phyloP scores from a whole-genome alignment of 768 basidiomycete genomes.

The Auriculariales sp. region DNA sequence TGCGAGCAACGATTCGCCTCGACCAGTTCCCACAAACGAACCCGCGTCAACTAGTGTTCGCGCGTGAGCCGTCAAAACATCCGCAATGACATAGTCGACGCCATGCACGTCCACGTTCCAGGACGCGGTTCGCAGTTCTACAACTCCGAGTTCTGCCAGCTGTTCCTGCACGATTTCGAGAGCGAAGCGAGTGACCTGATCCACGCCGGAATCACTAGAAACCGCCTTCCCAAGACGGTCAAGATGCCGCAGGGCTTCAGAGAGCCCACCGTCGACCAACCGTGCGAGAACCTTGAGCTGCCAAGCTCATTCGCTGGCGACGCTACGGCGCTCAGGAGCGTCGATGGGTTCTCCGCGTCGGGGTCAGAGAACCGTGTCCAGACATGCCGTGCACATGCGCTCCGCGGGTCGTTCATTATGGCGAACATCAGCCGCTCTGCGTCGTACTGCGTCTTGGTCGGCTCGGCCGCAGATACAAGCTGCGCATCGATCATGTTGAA shows the following conservation, averaged over 20 bases:
- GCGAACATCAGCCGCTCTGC: constrained; percentile 55
- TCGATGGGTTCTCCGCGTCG: too few relatives aligned
- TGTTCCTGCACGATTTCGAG: constrained; percentile 41
- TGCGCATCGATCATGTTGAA: constrained; percentile 61
- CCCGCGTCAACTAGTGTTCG: constrained; percentile 31
- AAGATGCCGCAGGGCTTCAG: constrained; percentile 50
- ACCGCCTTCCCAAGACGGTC: constrained; percentile 31
- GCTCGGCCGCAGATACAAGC: constrained; percentile 41
- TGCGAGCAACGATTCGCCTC: constrained; percentile 36
- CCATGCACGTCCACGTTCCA: constrained; percentile 50
- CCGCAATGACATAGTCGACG: constrained; percentile 39
- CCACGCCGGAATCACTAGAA: constrained; percentile 52
- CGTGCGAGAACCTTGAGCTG: constrained; percentile 40
- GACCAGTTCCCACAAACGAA: constrained; percentile 22
- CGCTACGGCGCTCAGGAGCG: constrained; percentile 42
- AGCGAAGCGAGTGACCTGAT: too few relatives aligned
- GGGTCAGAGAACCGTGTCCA: constrained; percentile 35
- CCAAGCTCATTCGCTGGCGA: constrained; percentile 48
- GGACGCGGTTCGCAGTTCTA: constrained; percentile 36
- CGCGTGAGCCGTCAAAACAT: constrained; percentile 34
- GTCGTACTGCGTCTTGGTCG: constrained; percentile 45
- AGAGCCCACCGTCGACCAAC: constrained; percentile 54
- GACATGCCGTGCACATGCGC: constrained; percentile 45
- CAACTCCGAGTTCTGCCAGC: constrained; percentile 38
- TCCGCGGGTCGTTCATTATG: constrained; percentile 43